Conservation (phyloP, 441 rosid species). For the Mallotus japonicus region DNA sequence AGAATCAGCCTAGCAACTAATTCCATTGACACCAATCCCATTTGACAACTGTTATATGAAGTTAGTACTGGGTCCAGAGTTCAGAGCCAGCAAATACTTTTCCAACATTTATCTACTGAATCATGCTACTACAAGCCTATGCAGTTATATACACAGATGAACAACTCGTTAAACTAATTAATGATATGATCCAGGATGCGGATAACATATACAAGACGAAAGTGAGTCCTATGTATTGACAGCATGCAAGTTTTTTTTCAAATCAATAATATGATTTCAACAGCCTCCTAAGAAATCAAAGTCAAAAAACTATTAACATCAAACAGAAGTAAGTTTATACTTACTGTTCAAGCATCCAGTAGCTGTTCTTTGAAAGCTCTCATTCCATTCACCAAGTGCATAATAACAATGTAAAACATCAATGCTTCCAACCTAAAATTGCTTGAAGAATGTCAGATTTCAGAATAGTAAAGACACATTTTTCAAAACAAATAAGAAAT, state of each 20-base stretch:
- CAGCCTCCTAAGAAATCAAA: not conserved
- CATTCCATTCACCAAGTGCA: constrained; percentile 93
- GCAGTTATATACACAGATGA: not conserved
- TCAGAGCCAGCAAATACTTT: not conserved
- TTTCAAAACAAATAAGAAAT: not conserved
- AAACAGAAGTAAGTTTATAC: constrained; percentile 26
- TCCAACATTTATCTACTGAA: not conserved
- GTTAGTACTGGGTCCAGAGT: not conserved
- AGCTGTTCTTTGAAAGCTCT: constrained; percentile 87
- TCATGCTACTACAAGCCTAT: not conserved
- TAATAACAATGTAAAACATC: constrained; percentile 96
- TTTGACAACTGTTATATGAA: not conserved
- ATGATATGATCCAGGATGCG: not conserved
- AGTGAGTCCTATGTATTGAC: constrained; percentile 1
- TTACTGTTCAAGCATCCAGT: constrained; percentile 98
- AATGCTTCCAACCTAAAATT: constrained; percentile 76
- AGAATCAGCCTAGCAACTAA: not conserved
- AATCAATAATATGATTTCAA: not conserved
- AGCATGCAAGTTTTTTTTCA: not conserved
- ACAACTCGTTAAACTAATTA: not conserved
- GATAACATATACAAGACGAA: not conserved
- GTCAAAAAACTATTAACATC: not conserved
- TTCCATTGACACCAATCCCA: not conserved
- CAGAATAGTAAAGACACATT: not conserved
- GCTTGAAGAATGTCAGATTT: constrained; percentile 15